Evolutionary conservation across 805 yeast species (phyloP), one percentile per base, ranked within the genome.

Genomic region (Myxozyma nipponensis): DNA sequence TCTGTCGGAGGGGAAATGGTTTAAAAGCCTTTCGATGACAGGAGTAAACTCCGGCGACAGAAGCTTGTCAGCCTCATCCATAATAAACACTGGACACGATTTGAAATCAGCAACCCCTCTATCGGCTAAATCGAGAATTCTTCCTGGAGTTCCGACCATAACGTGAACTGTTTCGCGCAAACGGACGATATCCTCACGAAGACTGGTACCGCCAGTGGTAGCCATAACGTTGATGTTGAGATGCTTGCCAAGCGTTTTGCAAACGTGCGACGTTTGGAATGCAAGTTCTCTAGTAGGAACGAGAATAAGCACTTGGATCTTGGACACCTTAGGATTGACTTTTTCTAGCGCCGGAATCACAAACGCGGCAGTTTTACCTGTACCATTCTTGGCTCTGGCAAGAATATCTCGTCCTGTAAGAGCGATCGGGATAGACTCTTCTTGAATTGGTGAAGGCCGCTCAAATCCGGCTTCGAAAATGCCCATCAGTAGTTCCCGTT

Each of bases 41-140:
- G 80, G 78, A 60, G 85, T 84, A 70, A 93, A 93, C 65, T 93
- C 98, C 61, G 87, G 81, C 35, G 93, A 81, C 53, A 93, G 78
- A 85, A 93, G 86, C 70, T 93, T 93, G 71, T 93, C 98, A 50
- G 98, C 98, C 76, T 93, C 98, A 70, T 93, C 98, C 97, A 93
- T 89, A 47, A 95, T 83, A 67, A 93, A 89, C 68, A 87, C 75
- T 40, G 85, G 83, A 71, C 96, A 87, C 56, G 84, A 85, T 48
- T 86, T 81, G 53, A 93, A 78, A 66, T 91, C 95, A 10, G 95
- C 96, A 48, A 91, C 76, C 47, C 78, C 76, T 74, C 96, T 84
- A 28, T 89, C 78, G 4, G 97, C 96, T 66, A 93, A 79, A 71
- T 93, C 98, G 54, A 93, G 77, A 35, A 93, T 90, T 75, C 98